Percentiles rank a stretch among this genome's conserved stretches.
Conservation (phyloP, 352 stramenopile genomes). For the Globisporangium cylindrosporum region DNA sequence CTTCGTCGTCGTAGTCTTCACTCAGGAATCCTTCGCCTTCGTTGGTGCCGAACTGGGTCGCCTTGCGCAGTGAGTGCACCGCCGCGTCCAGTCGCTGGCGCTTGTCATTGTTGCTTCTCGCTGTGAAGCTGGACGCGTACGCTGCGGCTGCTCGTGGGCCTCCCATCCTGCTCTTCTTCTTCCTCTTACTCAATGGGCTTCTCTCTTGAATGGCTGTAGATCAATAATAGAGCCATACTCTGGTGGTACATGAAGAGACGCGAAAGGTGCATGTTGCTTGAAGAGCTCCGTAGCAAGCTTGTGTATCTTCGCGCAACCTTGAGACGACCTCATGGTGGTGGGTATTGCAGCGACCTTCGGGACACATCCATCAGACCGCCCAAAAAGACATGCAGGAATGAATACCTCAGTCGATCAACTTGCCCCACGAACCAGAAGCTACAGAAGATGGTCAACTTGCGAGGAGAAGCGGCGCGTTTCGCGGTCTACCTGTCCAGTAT, state of each 20-base stretch:
- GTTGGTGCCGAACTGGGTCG: constrained; percentile 18
- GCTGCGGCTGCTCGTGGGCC: constrained; percentile 7
- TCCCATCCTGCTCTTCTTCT: constrained; percentile 3
- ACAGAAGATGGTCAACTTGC: constrained; percentile 53
- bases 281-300: background rate
- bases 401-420: constrained; percentile 4
- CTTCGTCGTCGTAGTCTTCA: constrained; percentile 19
- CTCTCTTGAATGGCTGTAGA: constrained; percentile 16
- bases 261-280: background rate
- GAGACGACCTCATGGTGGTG: background rate
- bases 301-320: constrained; percentile 16
- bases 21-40: constrained; percentile 10
- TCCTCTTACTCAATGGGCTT: constrained; percentile 4
- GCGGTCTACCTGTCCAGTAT: constrained; percentile 68
- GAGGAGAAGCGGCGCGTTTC: constrained; percentile 67
- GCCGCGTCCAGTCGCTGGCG: constrained; percentile 13
- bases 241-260: constrained; percentile 12
- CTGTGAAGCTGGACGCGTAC: constrained; percentile 2
- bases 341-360: constrained; percentile 12
- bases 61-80: constrained; percentile 23
- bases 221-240: constrained; percentile 4
- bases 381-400: constrained; percentile 8
- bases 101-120: background rate
- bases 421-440: constrained; percentile 1
- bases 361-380: background rate